Conservation (phyloP, 352 stramenopile species). For the Globisporangium carolinianum region DNA sequence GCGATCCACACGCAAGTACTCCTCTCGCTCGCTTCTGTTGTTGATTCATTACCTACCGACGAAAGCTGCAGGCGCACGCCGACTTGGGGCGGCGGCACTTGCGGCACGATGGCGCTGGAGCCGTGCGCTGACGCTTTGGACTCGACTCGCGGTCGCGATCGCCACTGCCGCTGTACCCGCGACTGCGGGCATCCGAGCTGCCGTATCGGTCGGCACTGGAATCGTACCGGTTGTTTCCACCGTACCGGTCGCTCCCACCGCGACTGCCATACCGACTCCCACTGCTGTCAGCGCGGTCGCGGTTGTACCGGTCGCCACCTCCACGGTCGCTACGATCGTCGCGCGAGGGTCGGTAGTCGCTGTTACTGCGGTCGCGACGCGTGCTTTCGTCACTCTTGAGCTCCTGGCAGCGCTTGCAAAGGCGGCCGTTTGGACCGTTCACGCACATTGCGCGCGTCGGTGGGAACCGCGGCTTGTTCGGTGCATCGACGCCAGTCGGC, state of each 20-base stretch:
- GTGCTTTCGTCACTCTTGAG: slow-evolving; percentile 52
- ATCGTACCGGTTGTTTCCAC: slow-evolving; percentile 7
- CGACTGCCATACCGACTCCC: slow-evolving; percentile 14
- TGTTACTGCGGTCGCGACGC: slow-evolving; percentile 16
- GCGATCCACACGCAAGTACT: background rate
- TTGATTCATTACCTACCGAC: slow-evolving; percentile 10
- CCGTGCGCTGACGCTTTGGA: slow-evolving; percentile 27
- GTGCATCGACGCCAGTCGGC: slow-evolving; percentile 41
- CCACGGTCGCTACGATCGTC: slow-evolving; percentile 12
- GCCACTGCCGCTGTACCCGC: slow-evolving; percentile 20
- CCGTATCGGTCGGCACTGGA: slow-evolving; percentile 20
- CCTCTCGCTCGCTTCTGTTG: background rate
- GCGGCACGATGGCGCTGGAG: slow-evolving; percentile 33
- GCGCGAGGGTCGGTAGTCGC: slow-evolving; percentile 14
- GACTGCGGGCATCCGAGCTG: slow-evolving; percentile 16
- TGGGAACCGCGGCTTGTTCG: slow-evolving; percentile 52
- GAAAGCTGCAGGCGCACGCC: slow-evolving; percentile 49
- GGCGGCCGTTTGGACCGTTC: slow-evolving; percentile 38
- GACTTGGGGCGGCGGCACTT: slow-evolving; percentile 44
- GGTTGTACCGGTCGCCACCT: slow-evolving; percentile 2
- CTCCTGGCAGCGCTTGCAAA: slow-evolving; percentile 66
- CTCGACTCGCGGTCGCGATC: slow-evolving; percentile 24
- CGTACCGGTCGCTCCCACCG: slow-evolving; percentile 10
- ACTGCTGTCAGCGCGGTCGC: slow-evolving; percentile 9
- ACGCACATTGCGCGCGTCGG: slow-evolving; percentile 52